These are phyloP conservation scores for Arachnopeziza araneosa DNA, from an alignment of 2,329 filamentous ascomycete species.

Conservation along the genomic window DNA sequence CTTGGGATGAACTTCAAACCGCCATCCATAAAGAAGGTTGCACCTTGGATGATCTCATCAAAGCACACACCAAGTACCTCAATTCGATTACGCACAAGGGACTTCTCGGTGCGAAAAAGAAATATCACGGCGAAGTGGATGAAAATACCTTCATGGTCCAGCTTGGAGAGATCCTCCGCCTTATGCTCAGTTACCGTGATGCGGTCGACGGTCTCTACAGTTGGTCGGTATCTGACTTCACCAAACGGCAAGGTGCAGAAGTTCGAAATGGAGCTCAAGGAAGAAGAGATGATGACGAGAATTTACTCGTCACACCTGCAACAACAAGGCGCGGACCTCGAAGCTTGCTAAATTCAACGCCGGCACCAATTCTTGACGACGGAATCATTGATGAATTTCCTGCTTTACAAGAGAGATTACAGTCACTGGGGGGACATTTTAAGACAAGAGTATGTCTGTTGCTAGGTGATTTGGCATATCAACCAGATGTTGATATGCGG, in stretches of 20 bases:
- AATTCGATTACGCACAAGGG: slow-evolving; percentile 95
- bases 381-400: slow-evolving; percentile 58
- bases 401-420: slow-evolving; percentile 67
- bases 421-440: slow-evolving; percentile 70
- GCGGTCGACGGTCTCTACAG: slow-evolving; percentile 91
- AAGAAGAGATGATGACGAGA: slow-evolving; percentile 31
- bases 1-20: slow-evolving; percentile 84
- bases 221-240: slow-evolving; percentile 93
- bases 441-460: slow-evolving; percentile 70
- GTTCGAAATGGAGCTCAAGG: slow-evolving; percentile 58
- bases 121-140: slow-evolving; percentile 38
- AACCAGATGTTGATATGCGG: slow-evolving; percentile 90
- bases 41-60: slow-evolving; percentile 91
- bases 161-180: slow-evolving; percentile 84
- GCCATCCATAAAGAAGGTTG: slow-evolving; percentile 78
- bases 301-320: slow-evolving; percentile 21
- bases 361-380: slow-evolving; percentile 27
- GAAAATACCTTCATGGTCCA: slow-evolving; percentile 81
- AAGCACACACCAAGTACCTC: slow-evolving; percentile 85
- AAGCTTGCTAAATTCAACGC: slow-evolving; percentile 25
- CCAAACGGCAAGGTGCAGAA: slow-evolving; percentile 77
- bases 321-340: slow-evolving; percentile 26
- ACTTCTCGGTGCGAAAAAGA: slow-evolving; percentile 67
- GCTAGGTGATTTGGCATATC: slow-evolving; percentile 84
- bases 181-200: slow-evolving; percentile 92